Conservation (phyloP, 1,284 basidiomycete species). For the Sanguinoderma infundibulare region DNA sequence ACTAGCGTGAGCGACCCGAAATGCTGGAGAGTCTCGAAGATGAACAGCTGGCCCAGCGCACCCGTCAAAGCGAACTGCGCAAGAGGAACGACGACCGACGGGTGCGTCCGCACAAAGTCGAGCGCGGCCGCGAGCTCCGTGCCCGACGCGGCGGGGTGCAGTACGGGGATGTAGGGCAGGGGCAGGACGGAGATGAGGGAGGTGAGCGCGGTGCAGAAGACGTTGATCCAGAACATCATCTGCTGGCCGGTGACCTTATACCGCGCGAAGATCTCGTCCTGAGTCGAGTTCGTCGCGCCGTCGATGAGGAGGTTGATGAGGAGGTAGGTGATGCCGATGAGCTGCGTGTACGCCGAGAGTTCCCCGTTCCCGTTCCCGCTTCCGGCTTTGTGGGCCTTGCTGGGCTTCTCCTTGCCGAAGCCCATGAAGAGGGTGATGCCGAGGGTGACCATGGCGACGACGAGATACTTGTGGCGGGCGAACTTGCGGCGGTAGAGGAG, state of each 20-base stretch:
- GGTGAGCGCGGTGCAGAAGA: slow-evolving; percentile 78
- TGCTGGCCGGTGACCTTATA: slow-evolving; percentile 90
- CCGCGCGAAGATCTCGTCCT: slow-evolving; percentile 92
- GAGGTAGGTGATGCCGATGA: slow-evolving; percentile 75
- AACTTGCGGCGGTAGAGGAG: slow-evolving; percentile 89
- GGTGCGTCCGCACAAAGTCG: slow-evolving; percentile 81
- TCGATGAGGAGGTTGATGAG: slow-evolving; percentile 90
- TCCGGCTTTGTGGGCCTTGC: slow-evolving; percentile 42
- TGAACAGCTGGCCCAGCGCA: slow-evolving; percentile 95
- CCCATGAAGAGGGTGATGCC: slow-evolving; percentile 98
- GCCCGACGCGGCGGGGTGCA: slow-evolving; percentile 64
- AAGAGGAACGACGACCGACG: slow-evolving; percentile 78
- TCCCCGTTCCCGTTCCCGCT: slow-evolving; percentile 32
- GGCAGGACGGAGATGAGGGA: slow-evolving; percentile 70
- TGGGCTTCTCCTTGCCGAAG: slow-evolving; percentile 65
- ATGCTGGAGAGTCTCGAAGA: slow-evolving; percentile 96
- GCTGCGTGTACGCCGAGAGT: slow-evolving; percentile 52
- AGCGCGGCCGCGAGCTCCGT: slow-evolving; percentile 72
- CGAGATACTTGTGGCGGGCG: slow-evolving; percentile 92
- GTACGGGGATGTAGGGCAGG: slow-evolving; percentile 76
- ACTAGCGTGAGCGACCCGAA: slow-evolving; percentile 95
- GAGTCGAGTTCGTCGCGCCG: slow-evolving; percentile 96
- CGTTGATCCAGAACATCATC: slow-evolving; percentile 99
- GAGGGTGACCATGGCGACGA: slow-evolving; percentile 89
- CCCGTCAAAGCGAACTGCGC: slow-evolving; percentile 90